phyloP scores from a whole-genome alignment of 352 stramenopile genomes.

The Phytophthora quininea region DNA sequence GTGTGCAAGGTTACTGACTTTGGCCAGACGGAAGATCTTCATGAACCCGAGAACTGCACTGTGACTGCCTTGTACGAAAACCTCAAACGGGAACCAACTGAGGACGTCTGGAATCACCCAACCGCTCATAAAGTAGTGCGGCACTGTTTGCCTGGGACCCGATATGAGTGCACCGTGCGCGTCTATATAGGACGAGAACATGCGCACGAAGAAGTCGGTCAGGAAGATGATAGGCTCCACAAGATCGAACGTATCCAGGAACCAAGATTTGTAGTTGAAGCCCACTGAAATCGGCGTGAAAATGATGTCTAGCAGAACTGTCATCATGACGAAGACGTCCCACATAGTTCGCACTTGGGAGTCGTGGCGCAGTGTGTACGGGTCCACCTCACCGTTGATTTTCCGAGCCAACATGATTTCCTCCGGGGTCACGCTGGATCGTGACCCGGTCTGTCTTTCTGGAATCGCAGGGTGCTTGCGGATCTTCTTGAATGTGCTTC shows the following conservation, averaged over 20 bases:
- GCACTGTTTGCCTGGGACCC: conserved; percentile 44
- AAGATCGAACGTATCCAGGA: conserved; percentile 39
- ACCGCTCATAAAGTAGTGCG: conserved; percentile 57
- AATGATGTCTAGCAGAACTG: conserved; percentile 59
- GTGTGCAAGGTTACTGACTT: conserved; percentile 64
- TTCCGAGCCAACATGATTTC: conserved; percentile 49
- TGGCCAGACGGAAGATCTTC: conserved; percentile 70
- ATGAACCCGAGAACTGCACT: conserved; percentile 54
- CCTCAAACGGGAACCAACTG: conserved; percentile 71
- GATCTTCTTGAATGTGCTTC: conserved; percentile 6
- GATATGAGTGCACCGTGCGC: conserved; percentile 58
- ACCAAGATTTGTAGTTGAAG: conserved; percentile 46
- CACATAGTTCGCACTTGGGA: conserved; percentile 43
- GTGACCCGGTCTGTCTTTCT: conserved; percentile 13
- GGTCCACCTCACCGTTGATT: conserved; percentile 34
- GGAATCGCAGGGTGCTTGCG: conserved; percentile 37
- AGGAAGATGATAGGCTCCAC: conserved; percentile 51
- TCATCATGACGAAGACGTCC: conserved; percentile 56
- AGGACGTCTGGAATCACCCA: conserved; percentile 69
- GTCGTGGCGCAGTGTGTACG: conserved; percentile 59
- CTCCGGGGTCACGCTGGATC: conserved; percentile 30
- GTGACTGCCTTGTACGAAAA: conserved; percentile 31
- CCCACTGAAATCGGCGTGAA: conserved; percentile 63
- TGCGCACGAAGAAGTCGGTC: conserved; percentile 63
- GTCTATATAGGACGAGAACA: conserved; percentile 62